A percentile compares a stretch with the other conserved stretches of the same genome.
Evolutionary conservation across 2,329 filamentous ascomycete genomes (phyloP).

Genomic region (Tolypocladium paradoxum): DNA sequence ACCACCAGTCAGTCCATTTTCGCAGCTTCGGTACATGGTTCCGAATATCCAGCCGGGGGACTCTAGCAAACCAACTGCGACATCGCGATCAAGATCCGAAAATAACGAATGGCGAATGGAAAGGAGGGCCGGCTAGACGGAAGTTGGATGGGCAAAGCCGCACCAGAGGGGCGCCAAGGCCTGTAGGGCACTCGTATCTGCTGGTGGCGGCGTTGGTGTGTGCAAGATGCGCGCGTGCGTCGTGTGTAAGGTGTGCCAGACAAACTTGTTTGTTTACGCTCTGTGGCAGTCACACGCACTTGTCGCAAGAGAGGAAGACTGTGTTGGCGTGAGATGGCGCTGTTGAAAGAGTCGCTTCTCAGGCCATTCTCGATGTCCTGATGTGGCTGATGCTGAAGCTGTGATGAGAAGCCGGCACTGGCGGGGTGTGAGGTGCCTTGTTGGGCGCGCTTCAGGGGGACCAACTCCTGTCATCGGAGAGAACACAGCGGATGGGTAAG

Average conservation of each 20-base stretch:
- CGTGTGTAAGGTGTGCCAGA: neutral
- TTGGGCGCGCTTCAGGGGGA: neutral
- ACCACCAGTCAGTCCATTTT: neutral
- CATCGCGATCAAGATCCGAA: neutral
- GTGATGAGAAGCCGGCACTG: neutral
- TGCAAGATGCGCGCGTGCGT: neutral
- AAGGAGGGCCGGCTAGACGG: neutral
- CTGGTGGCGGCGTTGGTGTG: neutral
- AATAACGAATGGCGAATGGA: neutral
- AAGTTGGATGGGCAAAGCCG: neutral
- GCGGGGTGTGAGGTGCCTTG: neutral
- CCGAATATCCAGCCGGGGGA: no score
- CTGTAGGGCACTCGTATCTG: neutral
- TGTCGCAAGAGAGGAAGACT: no score
- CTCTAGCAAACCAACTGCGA: neutral
- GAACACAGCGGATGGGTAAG: neutral
- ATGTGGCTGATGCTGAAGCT: neutral
- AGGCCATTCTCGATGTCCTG: neutral
- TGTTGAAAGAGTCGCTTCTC: neutral
- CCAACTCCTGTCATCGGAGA: neutral
- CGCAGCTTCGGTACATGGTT: neutral
- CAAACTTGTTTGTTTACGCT: neutral
- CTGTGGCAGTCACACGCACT: neutral
- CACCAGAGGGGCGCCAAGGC: neutral
- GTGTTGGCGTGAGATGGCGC: neutral